Evolutionary conservation across 1,284 basidiomycete genomes (phyloP).

Genomic region (Malassezia japonica): DNA sequence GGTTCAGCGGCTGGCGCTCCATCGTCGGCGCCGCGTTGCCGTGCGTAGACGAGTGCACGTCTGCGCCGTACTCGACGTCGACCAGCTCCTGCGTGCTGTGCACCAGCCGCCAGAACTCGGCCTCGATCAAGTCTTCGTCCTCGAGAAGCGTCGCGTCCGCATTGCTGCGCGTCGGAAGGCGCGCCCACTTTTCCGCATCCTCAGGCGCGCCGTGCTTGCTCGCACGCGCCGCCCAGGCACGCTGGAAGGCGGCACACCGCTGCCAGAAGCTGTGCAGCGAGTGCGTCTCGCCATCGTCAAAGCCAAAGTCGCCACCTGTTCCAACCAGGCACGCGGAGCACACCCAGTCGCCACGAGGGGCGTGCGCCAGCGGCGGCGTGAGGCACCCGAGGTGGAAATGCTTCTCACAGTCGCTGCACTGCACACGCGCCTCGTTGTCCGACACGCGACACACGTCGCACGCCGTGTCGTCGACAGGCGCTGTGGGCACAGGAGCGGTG

Average conservation of each 20-base stretch:
- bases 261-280: conserved; percentile 82
- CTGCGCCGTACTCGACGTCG: conserved; percentile 96
- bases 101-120: conserved; percentile 93
- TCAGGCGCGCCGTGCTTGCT: conserved; percentile 17
- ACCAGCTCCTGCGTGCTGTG: conserved; percentile 81
- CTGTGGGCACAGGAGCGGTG: no score
- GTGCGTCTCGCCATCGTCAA: conserved; percentile 96
- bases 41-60: conserved; percentile 93
- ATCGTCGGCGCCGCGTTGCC: conserved; percentile 92
- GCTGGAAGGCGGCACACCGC: conserved; percentile 69
- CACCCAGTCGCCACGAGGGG: conserved; percentile 91
- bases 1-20: conserved; percentile 77
- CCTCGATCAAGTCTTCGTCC: conserved; percentile 80
- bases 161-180: conserved; percentile 14
- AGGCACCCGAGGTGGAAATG: conserved; percentile 93
- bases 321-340: conserved; percentile 85
- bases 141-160: conserved; percentile 51
- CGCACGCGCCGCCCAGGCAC: conserved; percentile 58
- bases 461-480: background rate
- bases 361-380: conserved; percentile 70
- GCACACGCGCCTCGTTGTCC: conserved; percentile 70
- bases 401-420: conserved; percentile 94
- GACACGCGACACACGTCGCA: background rate
- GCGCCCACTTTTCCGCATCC: background rate
- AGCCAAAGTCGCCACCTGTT: conserved; percentile 95